Percentiles rank a stretch among this genome's conserved stretches.
phyloP scores from a whole-genome alignment of 345 rosid species.

The Citrus unshiu region DNA sequence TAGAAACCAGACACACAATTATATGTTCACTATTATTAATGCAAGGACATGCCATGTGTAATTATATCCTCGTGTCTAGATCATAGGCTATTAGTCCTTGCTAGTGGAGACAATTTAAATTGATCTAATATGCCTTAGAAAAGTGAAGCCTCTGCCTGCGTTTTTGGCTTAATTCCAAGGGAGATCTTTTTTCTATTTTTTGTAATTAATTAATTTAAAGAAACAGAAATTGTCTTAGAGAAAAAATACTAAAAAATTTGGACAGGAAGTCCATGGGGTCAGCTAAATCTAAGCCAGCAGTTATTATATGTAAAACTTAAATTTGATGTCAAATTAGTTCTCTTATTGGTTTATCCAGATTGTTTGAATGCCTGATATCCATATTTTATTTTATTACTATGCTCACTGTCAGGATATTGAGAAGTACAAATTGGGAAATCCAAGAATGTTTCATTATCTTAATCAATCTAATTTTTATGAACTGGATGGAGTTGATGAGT shows the following conservation, averaged over 20 bases:
- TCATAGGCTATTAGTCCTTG: not conserved
- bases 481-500: conserved; percentile 76
- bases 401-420: conserved; percentile 55
- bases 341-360: not conserved
- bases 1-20: not conserved
- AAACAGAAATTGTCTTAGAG: no score
- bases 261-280: no score
- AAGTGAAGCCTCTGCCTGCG: not conserved
- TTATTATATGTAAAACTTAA: not conserved
- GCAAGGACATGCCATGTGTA: not conserved
- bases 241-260: no score
- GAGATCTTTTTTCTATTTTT: not conserved
- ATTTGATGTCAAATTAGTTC: not conserved
- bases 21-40: not conserved
- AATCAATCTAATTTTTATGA: conserved; percentile 86
- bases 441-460: conserved; percentile 82
- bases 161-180: not conserved
- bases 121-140: not conserved
- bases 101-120: not conserved
- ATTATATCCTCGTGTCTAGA: not conserved
- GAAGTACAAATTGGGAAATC: conserved; percentile 75
- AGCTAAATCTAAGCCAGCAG: not conserved
- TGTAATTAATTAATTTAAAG: no score
- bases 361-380: not conserved
- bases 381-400: conserved; percentile 5